phyloP scores from a whole-genome alignment of 495 filamentous ascomycete species.

The Penicillium flavigenum region DNA sequence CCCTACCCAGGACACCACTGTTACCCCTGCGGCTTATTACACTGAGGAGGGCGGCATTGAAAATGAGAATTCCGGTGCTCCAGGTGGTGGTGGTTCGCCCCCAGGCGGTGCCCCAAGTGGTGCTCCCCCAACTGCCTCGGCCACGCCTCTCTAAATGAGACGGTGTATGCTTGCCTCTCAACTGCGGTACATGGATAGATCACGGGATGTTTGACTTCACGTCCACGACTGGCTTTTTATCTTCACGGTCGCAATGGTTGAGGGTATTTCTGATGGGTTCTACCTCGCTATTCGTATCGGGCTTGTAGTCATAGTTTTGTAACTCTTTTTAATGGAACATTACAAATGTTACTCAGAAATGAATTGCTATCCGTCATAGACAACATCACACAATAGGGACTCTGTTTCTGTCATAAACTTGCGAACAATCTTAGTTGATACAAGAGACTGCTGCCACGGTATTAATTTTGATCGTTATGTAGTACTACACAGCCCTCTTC shows the following conservation, averaged over 20 bases:
- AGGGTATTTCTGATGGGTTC: background rate
- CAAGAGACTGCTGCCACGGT: background rate
- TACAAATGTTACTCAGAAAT: background rate
- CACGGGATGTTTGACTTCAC: background rate
- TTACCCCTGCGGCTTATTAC: constrained; percentile 35
- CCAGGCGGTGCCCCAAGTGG: constrained; percentile 7
- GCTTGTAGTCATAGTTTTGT: background rate
- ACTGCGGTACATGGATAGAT: background rate
- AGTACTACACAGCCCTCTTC: background rate
- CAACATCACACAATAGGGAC: no score
- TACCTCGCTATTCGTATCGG: background rate
- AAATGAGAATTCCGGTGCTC: constrained; percentile 27
- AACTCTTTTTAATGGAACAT: background rate
- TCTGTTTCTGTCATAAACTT: background rate
- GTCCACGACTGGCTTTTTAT: background rate
- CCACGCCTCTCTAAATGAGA: background rate
- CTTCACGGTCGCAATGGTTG: background rate
- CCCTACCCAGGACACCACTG: constrained; percentile 21
- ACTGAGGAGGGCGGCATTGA: constrained; percentile 39
- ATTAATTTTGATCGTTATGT: background rate
- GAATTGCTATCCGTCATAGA: no score
- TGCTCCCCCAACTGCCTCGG: background rate
- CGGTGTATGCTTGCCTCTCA: background rate
- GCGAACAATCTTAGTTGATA: background rate
- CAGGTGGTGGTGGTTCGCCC: constrained; percentile 14